Conservation (phyloP, 2,329 filamentous ascomycete genomes). For the Fusarium aywerte region DNA sequence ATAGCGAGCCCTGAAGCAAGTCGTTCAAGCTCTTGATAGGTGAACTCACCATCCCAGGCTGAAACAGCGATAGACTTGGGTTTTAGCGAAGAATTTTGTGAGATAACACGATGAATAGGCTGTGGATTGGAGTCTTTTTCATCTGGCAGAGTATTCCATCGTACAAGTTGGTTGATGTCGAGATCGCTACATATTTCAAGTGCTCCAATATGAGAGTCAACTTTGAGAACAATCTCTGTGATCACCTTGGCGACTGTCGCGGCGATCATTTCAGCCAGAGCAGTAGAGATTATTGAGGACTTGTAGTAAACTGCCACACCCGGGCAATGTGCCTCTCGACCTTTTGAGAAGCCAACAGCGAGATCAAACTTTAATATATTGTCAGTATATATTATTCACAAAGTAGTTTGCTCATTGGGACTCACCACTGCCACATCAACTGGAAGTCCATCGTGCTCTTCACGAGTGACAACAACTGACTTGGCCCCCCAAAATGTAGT, state of each 20-base stretch:
- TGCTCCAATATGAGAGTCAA: neutral
- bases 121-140: neutral
- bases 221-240: neutral
- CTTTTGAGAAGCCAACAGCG: neutral
- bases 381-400: neutral
- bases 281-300: neutral
- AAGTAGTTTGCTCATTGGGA: neutral
- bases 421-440: neutral
- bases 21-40: neutral
- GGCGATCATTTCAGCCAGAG: neutral
- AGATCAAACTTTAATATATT: neutral
- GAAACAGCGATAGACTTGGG: neutral
- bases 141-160: neutral
- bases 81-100: neutral
- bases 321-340: neutral
- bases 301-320: neutral
- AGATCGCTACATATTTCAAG: constrained; percentile 2
- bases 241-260: neutral
- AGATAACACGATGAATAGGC: neutral
- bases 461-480: neutral
- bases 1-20: neutral
- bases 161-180: neutral
- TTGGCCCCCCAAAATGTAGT: neutral
- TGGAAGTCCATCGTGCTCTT: neutral
- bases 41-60: constrained; percentile 3